Evolutionary conservation across 345 rosid species (phyloP).

Genomic region (sweet orange (Citrus sinensis)): DNA sequence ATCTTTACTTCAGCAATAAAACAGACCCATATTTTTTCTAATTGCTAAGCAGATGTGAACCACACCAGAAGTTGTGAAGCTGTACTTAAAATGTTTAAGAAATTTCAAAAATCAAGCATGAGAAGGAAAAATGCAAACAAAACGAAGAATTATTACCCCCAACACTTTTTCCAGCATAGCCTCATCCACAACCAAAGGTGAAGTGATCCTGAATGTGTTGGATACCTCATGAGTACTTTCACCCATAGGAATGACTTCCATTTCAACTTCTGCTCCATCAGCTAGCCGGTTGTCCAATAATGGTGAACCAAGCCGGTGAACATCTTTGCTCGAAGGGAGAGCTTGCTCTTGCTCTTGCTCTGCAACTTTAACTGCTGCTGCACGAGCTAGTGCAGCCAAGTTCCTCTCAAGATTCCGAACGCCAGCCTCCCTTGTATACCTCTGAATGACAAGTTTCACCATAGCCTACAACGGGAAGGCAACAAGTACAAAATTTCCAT

Average conservation of each 20-base stretch:
- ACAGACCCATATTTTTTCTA: not conserved
- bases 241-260: conserved; percentile 96
- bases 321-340: conserved; percentile 70
- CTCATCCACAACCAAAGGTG: conserved; percentile 81
- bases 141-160: conserved; percentile 58
- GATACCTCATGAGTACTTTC: conserved; percentile 77
- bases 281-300: conserved; percentile 77
- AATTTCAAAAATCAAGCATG: not conserved
- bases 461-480: conserved; percentile 42
- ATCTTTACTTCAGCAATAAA: not conserved
- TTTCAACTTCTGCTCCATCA: conserved; percentile 92
- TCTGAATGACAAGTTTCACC: conserved; percentile 82
- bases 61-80: not conserved
- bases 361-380: conserved; percentile 91
- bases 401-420: conserved; percentile 89
- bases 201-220: conserved; percentile 57
- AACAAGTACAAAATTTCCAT: not conserved
- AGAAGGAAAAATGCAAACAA: not conserved
- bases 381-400: conserved; percentile 95
- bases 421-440: conserved; percentile 98
- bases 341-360: conserved; percentile 87
- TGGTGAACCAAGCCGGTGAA: conserved; percentile 71
- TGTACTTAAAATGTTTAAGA: not conserved
- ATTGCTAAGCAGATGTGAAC: not conserved
- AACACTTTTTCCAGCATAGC: conserved; percentile 86